Evolutionary conservation across 768 basidiomycete genomes (phyloP), one percentile per base, ranked within the genome.

Genomic region (Aureoboletus auriporus): DNA sequence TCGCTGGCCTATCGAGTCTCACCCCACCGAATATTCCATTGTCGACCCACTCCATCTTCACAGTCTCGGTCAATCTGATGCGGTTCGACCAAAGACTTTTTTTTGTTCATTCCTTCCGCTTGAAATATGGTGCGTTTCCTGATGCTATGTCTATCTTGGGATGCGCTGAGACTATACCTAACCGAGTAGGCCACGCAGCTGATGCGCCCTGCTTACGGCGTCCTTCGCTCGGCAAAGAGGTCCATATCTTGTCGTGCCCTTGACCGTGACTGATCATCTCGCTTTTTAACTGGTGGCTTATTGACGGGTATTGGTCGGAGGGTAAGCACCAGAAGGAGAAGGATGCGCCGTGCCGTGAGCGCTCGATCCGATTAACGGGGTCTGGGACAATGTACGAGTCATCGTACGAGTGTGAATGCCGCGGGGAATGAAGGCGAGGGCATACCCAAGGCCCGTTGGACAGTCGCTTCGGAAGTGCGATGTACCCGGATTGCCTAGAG

Each of bases 191-290:
- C 51, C 66, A 62, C 55, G 66, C 64, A 48, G 64, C 36, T 66
- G 64, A 66, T 68, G 66, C 66, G 66, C 64, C 61, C 52, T 47
- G 27, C 30, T 62, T 65, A 57, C 63, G 63, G 57, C 65, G 47
- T 42, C 42, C 53, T 61, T 59, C 47, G 51, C 31, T 51, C 60
- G 53, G 50, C 31, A 52, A 53, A n/a, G 27, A 20, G 14, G 28
- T 2, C 20, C 20, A 23, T 23, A 23, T 23, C 20, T 23, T 23
- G 20, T 23, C 20, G 20, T 23, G 20, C 20, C 20, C 20, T 23
- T 23, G 20, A 23, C 20, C 28, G 46, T 44, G 37, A 34, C 46
- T 39, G 49, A 29, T 51, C 51, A 47, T 52, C 27, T 63, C 53
- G 47, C 52, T 34, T 54, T 63, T 54, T 51, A 44, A 46, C 47